A percentile compares a stretch with the other conserved stretches of the same genome.
Conservation (phyloP, 306 rosid species). For the Begonia fuchsioides region DNA sequence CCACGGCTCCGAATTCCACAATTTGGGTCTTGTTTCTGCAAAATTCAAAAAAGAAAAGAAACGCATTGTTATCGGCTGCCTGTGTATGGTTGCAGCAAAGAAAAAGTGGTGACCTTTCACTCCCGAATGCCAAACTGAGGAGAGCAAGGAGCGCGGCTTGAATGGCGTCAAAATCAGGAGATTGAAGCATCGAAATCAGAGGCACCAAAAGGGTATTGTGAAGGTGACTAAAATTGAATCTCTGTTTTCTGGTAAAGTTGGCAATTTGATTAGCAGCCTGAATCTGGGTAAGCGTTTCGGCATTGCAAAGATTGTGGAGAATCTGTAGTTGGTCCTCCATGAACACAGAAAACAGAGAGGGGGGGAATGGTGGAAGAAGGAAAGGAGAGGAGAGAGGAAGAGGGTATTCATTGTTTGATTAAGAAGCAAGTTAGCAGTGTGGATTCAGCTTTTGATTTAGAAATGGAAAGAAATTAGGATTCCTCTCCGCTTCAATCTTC, state of each 20-base stretch:
- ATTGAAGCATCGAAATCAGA: constrained; percentile 57
- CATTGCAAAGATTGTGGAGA: constrained; percentile 28
- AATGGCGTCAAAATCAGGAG: constrained; percentile 32
- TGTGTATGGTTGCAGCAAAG: background rate
- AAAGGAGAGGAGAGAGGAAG: constrained; percentile 35
- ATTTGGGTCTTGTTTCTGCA: constrained; percentile 59
- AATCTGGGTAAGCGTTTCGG: constrained; percentile 37
- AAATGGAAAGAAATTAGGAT: background rate
- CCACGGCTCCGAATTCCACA: constrained; percentile 41
- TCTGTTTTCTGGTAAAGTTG: constrained; percentile 37
- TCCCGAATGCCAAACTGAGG: constrained; percentile 62
- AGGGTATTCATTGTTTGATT: constrained; percentile 70
- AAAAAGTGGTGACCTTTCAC: constrained; percentile 38
- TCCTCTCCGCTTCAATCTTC: background rate
- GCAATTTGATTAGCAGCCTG: constrained; percentile 40
- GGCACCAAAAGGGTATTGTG: constrained; percentile 18
- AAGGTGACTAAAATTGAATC: constrained; percentile 21
- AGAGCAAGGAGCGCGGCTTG: constrained; percentile 68
- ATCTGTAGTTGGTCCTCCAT: too few species aligned
- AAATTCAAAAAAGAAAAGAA: background rate
- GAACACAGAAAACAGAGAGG: too few species aligned
- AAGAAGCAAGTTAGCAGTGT: constrained; percentile 35
- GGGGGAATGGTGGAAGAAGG: constrained; percentile 56
- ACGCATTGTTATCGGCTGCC: background rate
- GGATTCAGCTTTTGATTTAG: background rate